A percentile compares a stretch with the other conserved stretches of the same genome.
These are phyloP conservation scores for Ustilago xerochloae DNA, from an alignment of 1,284 basidiomycete species.

Conservation along the genomic window DNA sequence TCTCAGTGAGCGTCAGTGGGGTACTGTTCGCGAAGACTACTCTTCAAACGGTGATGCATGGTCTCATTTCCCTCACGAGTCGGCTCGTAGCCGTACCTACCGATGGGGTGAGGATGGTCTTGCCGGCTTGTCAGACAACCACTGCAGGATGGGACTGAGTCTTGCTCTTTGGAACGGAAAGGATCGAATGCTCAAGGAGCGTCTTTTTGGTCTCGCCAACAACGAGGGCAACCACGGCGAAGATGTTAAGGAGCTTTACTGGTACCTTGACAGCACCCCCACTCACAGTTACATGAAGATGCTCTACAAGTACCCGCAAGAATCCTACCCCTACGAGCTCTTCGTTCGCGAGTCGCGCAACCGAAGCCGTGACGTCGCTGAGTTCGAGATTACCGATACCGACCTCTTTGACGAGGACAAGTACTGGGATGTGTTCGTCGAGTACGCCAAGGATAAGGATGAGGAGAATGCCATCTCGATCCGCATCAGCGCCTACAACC, in stretches of 20 bases:
- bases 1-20: slow-evolving; percentile 96
- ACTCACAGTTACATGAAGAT: slow-evolving; percentile 99
- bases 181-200: slow-evolving; percentile 94
- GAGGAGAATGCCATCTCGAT: slow-evolving; percentile 87
- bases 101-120: slow-evolving; percentile 99
- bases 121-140: slow-evolving; percentile 95
- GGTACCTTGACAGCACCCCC: slow-evolving; percentile 96
- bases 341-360: slow-evolving; percentile 85
- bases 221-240: slow-evolving; percentile 98
- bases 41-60: slow-evolving; percentile 95
- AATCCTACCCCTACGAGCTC: slow-evolving; percentile 90
- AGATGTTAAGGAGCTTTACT: slow-evolving; percentile 98
- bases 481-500: slow-evolving; percentile 95
- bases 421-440: slow-evolving; percentile 86
- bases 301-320: slow-evolving; percentile 96
- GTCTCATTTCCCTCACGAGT: slow-evolving; percentile 96
- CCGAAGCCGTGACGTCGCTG: slow-evolving; percentile 84
- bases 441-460: slow-evolving; percentile 98
- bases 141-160: slow-evolving; percentile 88
- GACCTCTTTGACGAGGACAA: slow-evolving; percentile 90
- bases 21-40: slow-evolving; percentile 97
- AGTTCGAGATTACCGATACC: slow-evolving; percentile 93
- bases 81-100: slow-evolving; percentile 91
- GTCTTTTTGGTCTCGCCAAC: slow-evolving; percentile 91
- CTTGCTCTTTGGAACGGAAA: slow-evolving; percentile 94